A percentile compares a stretch with the other conserved stretches of the same genome.
Evolutionary conservation across 495 filamentous ascomycete species (phyloP).

Genomic region (Polyplosphaeria fusca): DNA sequence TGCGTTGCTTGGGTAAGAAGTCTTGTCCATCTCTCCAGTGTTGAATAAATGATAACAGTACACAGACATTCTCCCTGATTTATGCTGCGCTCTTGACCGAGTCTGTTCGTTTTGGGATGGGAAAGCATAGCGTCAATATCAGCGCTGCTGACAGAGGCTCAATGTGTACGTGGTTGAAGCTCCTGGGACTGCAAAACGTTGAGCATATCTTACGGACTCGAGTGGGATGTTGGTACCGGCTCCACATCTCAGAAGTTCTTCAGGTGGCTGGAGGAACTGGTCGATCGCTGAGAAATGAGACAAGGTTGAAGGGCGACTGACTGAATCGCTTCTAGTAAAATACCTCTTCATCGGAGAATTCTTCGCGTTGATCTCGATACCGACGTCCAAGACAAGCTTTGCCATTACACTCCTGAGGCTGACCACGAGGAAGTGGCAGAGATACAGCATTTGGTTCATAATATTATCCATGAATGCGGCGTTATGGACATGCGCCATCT

Average conservation of each 20-base stretch:
- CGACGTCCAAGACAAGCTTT: constrained; percentile 9
- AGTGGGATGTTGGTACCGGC: no score
- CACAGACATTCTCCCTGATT: constrained; percentile 1
- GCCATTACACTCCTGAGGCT: constrained; percentile 10
- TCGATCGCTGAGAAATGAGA: no score
- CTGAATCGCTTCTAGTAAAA: no score
- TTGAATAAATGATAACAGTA: no score
- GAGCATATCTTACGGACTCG: no score
- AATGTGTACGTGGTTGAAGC: no score
- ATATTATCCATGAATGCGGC: constrained; percentile 6
- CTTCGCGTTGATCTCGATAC: constrained; percentile 5
- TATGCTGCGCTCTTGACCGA: constrained; percentile 4
- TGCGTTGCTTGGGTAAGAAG: neutral
- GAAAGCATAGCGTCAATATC: constrained; percentile 2
- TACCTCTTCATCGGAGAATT: constrained; percentile 12
- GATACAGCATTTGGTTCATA: constrained; percentile 11
- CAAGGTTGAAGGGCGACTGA: no score
- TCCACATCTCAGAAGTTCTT: no score
- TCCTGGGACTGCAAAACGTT: no score
- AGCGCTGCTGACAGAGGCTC: neutral
- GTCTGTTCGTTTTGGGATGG: constrained; percentile 12
- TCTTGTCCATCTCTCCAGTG: no score
- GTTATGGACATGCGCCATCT: constrained; percentile 3
- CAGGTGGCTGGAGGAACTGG: no score
- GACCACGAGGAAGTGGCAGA: neutral